Evolutionary conservation across 192 early-diverging fungal species (phyloP), one percentile per base, ranked within the genome.

Genomic region (Haplosporangium gracile): DNA sequence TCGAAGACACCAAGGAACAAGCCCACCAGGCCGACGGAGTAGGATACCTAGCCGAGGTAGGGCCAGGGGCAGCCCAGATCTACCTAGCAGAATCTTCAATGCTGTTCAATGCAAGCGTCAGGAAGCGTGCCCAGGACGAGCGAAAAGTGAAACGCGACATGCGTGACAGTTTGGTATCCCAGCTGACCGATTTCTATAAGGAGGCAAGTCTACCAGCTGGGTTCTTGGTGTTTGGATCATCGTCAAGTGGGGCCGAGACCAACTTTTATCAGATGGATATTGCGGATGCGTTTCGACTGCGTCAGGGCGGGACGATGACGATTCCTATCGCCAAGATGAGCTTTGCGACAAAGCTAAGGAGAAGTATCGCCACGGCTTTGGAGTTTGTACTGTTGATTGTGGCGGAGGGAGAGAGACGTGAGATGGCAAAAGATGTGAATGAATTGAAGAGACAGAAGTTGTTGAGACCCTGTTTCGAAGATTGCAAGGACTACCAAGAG

Each of bases 181-280:
- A 76, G n/a, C 55, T 76, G 34, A 5, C 53, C 20, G 34, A 42
- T 24, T 63, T 76, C 11, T 63, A 7, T 20, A 24, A n/a, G 4
- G 53, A 16, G n/a, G 29, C 53, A 0, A 36, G 26, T 2, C 75
- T 60, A 26, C 24, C 75, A 29, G 26, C 5, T 15, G 24, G 40
- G n/a, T 26, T 76, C 4, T 26, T 26, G 4, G 75, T 76, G 24
- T 76, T 76, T 76, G 75, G 75, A 1, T 76, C 75, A 18, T 32
- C 60, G 20, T 76, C 75, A 2, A 45, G 39, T 76, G 49, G 36
- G 10, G 39, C 55, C 10, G 22, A 60, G 11, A 68, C 75, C 22
- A 76, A 57, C 6, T 76, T 76, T 57, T 76, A 63, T 39, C 29
- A 20, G 32, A 76, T 76, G 75, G 75, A 76, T 26, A 63, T 76